Evolutionary conservation across 1,284 basidiomycete species (phyloP).

Genomic region (Trametes hirsuta): DNA sequence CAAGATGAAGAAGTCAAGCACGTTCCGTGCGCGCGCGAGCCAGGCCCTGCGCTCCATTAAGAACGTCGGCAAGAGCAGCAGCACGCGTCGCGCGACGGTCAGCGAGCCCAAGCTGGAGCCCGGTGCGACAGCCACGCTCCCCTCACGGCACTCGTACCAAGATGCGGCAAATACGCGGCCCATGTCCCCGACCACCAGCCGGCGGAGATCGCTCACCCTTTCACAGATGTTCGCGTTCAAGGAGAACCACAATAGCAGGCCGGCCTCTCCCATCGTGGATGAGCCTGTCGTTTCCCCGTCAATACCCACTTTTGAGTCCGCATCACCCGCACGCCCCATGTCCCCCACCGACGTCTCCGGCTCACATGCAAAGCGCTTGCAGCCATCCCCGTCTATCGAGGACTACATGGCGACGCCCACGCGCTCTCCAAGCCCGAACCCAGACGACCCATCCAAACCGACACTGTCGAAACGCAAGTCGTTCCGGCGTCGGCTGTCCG

Average conservation of each 20-base stretch:
- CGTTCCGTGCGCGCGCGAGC: constrained; percentile 60
- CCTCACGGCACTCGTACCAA: constrained; percentile 8
- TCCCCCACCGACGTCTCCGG: constrained; percentile 14
- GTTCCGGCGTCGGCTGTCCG: constrained; percentile 36
- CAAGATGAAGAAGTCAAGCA: constrained; percentile 48
- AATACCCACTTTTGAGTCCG: constrained; percentile 19
- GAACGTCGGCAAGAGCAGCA: constrained; percentile 49
- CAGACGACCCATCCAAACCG: constrained; percentile 11
- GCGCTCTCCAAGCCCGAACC: constrained; percentile 5
- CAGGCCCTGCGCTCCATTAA: constrained; percentile 66
- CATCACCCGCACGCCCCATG: constrained; percentile 12
- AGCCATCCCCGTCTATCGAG: constrained; percentile 26
- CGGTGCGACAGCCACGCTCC: constrained; percentile 11
- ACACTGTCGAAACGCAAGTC: constrained; percentile 32
- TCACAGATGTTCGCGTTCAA: constrained; percentile 34
- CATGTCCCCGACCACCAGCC: constrained; percentile 25
- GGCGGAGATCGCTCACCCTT: constrained; percentile 32
- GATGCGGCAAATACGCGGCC: constrained; percentile 2
- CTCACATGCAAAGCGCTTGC: constrained; percentile 8
- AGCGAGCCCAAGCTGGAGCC: constrained; percentile 12
- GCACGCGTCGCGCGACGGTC: constrained; percentile 20
- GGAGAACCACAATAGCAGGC: constrained; percentile 18
- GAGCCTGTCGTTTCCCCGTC: constrained; percentile 21
- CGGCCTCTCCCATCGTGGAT: constrained; percentile 19
- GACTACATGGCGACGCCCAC: constrained; percentile 22